phyloP scores from a whole-genome alignment of 192 early-diverging fungal genomes.

The Chytriomyces sp. region DNA sequence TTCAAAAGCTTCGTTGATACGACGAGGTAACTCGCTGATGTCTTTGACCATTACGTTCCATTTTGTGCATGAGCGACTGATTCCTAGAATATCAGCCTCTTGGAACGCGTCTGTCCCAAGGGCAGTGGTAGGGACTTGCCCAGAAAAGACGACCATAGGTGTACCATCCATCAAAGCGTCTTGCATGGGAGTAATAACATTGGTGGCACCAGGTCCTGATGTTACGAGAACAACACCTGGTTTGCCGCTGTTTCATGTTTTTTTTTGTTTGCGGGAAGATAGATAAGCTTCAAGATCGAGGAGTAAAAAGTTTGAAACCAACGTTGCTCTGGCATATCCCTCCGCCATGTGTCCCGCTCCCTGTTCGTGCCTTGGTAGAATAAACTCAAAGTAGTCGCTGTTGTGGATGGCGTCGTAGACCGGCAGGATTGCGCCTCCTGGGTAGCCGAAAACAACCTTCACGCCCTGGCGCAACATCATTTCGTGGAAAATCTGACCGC shows the following conservation, averaged over 20 bases:
- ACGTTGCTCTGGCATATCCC: slow-evolving; percentile 91
- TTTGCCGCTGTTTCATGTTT: slow-evolving; percentile 62
- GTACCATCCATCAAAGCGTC: slow-evolving; percentile 94
- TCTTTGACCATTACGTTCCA: slow-evolving; percentile 99
- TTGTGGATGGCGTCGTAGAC: slow-evolving; percentile 99
- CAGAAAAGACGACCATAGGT: slow-evolving; percentile 93
- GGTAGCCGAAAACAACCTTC: slow-evolving; percentile 96
- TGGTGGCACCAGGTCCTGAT: slow-evolving; percentile 96
- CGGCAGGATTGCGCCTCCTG: slow-evolving; percentile 97
- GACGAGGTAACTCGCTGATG: slow-evolving; percentile 90
- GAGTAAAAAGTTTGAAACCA: slow-evolving; percentile 37
- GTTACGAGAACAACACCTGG: slow-evolving; percentile 83
- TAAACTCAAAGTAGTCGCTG: slow-evolving; percentile 93
- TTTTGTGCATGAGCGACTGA: slow-evolving; percentile 95
- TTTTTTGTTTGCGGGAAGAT: neutral
- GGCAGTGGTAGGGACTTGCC: slow-evolving; percentile 89
- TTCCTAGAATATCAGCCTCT: slow-evolving; percentile 97
- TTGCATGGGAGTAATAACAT: slow-evolving; percentile 96
- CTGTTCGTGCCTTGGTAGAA: slow-evolving; percentile 96
- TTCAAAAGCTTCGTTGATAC: slow-evolving; percentile 98
- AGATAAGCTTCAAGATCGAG: neutral
- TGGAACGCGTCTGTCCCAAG: slow-evolving; percentile 98
- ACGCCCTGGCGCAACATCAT: slow-evolving; percentile 97
- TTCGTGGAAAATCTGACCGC: slow-evolving; percentile 98
- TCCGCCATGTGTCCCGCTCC: slow-evolving; percentile 99